Conservation (phyloP, 257 asterid genomes). For the Solanum sitiens region DNA sequence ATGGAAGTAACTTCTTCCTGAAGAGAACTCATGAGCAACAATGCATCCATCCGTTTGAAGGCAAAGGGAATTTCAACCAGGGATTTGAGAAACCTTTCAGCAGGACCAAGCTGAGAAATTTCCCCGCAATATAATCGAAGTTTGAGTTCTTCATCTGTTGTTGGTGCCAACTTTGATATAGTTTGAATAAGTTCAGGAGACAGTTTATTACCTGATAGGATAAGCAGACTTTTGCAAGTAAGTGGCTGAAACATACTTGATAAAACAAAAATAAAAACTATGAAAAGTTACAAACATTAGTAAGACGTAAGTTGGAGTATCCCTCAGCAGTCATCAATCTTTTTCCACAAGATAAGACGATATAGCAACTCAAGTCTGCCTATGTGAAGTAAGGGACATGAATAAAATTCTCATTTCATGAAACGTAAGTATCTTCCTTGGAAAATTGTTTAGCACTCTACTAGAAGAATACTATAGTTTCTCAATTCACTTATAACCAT, state of each 20-base stretch:
- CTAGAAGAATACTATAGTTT: neutral
- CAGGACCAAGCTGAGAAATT: slow-evolving; percentile 61
- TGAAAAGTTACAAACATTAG: neutral
- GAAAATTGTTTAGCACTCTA: neutral
- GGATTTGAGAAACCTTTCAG: slow-evolving; percentile 73
- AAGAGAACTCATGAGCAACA: slow-evolving; percentile 54
- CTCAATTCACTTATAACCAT: neutral
- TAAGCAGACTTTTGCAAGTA: slow-evolving; percentile 4
- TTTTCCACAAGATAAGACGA: neutral
- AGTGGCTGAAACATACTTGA: neutral
- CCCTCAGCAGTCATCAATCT: neutral
- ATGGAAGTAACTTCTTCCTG: slow-evolving; percentile 61
- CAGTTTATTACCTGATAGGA: slow-evolving; percentile 56
- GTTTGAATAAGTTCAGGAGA: slow-evolving; percentile 57
- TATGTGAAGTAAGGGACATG: neutral
- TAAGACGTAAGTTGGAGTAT: neutral
- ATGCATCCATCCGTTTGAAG: slow-evolving; percentile 64
- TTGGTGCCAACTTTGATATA: slow-evolving; percentile 65
- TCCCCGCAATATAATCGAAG: slow-evolving; percentile 68
- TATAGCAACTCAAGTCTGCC: neutral
- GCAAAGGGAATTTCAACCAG: slow-evolving; percentile 72
- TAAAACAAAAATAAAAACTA: neutral
- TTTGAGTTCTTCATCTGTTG: slow-evolving; percentile 76
- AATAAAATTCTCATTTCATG: neutral
- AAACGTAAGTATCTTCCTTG: neutral